These are phyloP conservation scores for Stagonosporopsis chrysanthemi DNA, from an alignment of 2,329 filamentous ascomycete species.

Conservation along the genomic window DNA sequence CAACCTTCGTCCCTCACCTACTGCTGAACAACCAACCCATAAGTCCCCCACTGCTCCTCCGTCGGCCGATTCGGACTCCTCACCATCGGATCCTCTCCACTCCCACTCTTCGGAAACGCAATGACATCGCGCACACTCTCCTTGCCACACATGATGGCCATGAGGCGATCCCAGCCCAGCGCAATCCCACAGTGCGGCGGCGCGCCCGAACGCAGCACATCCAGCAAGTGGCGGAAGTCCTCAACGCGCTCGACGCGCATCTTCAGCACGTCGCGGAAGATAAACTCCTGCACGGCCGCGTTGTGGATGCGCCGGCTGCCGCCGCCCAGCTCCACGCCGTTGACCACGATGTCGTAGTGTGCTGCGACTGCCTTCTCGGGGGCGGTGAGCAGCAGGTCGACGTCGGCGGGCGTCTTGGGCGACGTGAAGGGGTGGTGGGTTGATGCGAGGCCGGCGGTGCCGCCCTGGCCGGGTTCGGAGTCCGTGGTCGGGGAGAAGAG, in stretches of 20 bases:
- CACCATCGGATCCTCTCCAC: constrained; percentile 85
- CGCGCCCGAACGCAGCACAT: constrained; percentile 83
- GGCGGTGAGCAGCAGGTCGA: constrained; percentile 75
- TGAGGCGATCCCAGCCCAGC: constrained; percentile 86
- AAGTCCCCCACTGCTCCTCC: constrained; percentile 64
- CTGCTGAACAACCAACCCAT: constrained; percentile 58
- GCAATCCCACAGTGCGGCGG: constrained; percentile 95
- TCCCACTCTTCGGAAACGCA: constrained; percentile 93
- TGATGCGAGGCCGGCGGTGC: constrained; percentile 78
- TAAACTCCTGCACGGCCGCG: constrained; percentile 79
- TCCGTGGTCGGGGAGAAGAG: constrained; percentile 80
- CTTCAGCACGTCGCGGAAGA: constrained; percentile 83
- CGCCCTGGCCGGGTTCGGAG: constrained; percentile 79
- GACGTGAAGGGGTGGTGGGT: constrained; percentile 98
- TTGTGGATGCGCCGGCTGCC: constrained; percentile 92
- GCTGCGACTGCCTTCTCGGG: constrained; percentile 79
- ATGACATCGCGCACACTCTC: constrained; percentile 90
- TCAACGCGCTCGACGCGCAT: constrained; percentile 75
- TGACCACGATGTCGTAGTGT: constrained; percentile 95
- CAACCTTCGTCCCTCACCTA: constrained; percentile 1
- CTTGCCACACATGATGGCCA: constrained; percentile 79
- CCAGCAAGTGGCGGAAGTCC: constrained; percentile 85
- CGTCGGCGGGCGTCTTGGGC: constrained; percentile 73
- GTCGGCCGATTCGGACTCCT: constrained; percentile 76
- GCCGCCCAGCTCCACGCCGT: constrained; percentile 92